Percentiles rank a stretch among this genome's conserved stretches.
Evolutionary conservation across 208 protist species (phyloP).

Genomic region (Trichomonas tenax): DNA sequence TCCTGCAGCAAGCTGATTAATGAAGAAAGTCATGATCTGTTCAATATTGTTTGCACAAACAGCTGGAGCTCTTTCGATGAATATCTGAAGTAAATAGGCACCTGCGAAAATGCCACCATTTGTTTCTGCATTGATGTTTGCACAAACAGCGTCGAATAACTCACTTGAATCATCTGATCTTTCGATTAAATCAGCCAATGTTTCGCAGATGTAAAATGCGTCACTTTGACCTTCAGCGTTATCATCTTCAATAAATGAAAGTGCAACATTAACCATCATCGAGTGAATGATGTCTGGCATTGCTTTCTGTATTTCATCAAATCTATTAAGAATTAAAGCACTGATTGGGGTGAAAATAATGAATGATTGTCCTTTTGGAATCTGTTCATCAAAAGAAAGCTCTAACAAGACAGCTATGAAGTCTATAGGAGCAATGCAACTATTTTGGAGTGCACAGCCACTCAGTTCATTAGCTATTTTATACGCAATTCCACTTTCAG

Average conservation of each 20-base stretch:
- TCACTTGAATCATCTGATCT: background rate
- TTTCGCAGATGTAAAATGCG: background rate
- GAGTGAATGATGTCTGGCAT: background rate
- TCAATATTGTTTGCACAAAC: background rate
- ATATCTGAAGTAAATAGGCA: background rate
- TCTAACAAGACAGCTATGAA: background rate
- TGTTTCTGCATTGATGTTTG: background rate
- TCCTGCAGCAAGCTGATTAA: background rate
- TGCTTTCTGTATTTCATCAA: background rate
- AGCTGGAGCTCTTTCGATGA: background rate
- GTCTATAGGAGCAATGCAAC: background rate
- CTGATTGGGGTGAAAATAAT: background rate
- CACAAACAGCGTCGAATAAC: background rate
- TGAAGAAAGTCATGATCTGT: background rate
- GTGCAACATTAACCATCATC: background rate
- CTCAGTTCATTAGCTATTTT: background rate
- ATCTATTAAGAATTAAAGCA: background rate
- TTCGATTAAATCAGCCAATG: background rate
- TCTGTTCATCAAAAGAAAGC: background rate
- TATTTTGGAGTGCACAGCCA: background rate
- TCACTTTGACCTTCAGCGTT: background rate
- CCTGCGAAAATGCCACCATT: background rate
- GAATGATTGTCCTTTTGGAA: background rate
- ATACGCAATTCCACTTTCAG: background rate
- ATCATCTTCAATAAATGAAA: background rate